Percentiles rank a stretch among this genome's conserved stretches.
Conservation (phyloP, 495 filamentous ascomycete genomes). For the Podospora sp. region DNA sequence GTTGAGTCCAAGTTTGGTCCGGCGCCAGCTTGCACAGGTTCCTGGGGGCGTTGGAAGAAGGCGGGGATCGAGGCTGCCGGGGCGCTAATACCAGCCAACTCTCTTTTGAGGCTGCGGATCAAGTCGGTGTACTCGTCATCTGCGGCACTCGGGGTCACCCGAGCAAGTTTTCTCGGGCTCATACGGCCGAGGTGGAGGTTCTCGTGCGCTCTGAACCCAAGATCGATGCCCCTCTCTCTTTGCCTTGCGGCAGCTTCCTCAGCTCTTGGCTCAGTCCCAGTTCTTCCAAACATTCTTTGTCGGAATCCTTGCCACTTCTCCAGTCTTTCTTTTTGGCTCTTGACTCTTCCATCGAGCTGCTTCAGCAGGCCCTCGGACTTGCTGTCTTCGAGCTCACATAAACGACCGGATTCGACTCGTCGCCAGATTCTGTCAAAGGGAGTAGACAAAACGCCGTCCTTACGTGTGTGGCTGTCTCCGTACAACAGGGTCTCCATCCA, state of each 20-base stretch:
- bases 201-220: conserved; percentile 55
- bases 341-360: conserved; percentile 64
- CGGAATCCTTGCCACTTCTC: conserved; percentile 73
- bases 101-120: conserved; percentile 43
- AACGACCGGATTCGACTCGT: conserved; percentile 56
- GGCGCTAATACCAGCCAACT: conserved; percentile 39
- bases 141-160: conserved; percentile 22
- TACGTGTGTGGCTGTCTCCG: conserved; percentile 60
- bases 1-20: conserved; percentile 1
- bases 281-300: conserved; percentile 46
- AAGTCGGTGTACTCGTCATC: conserved; percentile 49
- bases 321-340: conserved; percentile 64
- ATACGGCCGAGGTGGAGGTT: conserved; percentile 35
- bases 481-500: conserved; percentile 69
- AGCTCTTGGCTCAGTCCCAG: conserved; percentile 26
- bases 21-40: conserved; percentile 14
- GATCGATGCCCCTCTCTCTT: conserved; percentile 45
- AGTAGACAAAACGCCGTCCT: conserved; percentile 64
- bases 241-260: conserved; percentile 24
- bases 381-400: conserved; percentile 52
- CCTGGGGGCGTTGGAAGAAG: conserved; percentile 33
- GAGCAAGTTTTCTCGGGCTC: conserved; percentile 33
- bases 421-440: conserved; percentile 70
- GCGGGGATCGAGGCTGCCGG: conserved; percentile 14
- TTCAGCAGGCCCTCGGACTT: conserved; percentile 53